Evolutionary conservation across 306 rosid species (phyloP).

Genomic region (Quercus cerris): DNA sequence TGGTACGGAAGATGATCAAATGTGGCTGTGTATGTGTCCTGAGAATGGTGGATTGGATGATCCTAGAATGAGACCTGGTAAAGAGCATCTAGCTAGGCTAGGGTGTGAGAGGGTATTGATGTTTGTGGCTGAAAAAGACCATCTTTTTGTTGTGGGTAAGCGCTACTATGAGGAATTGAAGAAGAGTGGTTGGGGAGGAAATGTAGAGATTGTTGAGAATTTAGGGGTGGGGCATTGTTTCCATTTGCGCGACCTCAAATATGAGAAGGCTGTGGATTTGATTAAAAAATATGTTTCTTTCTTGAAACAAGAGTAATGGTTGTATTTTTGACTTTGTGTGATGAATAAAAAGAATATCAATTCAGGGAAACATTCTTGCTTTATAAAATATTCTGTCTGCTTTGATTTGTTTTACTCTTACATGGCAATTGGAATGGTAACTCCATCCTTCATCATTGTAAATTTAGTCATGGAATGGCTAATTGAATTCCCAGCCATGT

Average conservation of each 20-base stretch:
- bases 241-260: conserved; percentile 19
- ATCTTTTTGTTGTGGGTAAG: conserved; percentile 15
- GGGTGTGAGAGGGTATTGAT: conserved; percentile 21
- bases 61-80: conserved; percentile 24
- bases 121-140: conserved; percentile 31
- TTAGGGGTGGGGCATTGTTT: conserved; percentile 26
- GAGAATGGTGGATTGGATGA: conserved; percentile 21
- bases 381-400: no score
- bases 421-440: no score
- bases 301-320: neutral
- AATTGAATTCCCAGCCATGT: no score
- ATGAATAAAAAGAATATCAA: no score
- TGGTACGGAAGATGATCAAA: neutral
- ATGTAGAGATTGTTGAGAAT: conserved; percentile 23
- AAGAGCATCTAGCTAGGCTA: conserved; percentile 16
- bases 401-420: no score
- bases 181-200: conserved; percentile 36
- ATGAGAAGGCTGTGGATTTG: conserved; percentile 23
- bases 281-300: conserved; percentile 9
- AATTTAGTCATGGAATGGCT: no score
- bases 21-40: conserved; percentile 22
- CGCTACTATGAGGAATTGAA: conserved; percentile 12
- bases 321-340: no score
- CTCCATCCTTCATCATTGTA: no score
- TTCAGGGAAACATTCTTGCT: no score